A percentile compares a stretch with the other conserved stretches of the same genome.
Evolutionary conservation across 1,284 basidiomycete species (phyloP).

Genomic region (Farysia itapuensis): DNA sequence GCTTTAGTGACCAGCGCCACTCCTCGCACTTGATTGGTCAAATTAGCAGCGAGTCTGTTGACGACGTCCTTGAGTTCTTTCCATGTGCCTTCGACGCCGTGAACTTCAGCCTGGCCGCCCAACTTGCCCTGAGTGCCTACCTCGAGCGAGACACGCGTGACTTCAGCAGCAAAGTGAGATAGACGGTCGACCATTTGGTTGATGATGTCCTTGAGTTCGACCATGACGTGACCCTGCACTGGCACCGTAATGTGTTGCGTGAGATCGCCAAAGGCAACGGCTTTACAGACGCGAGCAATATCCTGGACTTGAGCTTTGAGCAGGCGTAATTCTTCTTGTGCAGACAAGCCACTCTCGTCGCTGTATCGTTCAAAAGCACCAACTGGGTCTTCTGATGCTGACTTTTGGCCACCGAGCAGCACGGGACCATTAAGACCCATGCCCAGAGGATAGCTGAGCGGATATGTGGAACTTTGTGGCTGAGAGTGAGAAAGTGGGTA

Average conservation of each 20-base stretch:
- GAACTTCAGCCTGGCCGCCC: conserved; percentile 59
- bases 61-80: conserved; percentile 60
- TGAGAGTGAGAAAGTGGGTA: conserved; percentile 55
- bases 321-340: conserved; percentile 76
- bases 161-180: conserved; percentile 88
- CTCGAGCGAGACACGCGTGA: conserved; percentile 88
- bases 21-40: conserved; percentile 90
- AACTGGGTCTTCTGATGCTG: conserved; percentile 45
- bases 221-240: conserved; percentile 94
- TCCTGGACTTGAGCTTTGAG: conserved; percentile 88
- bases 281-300: conserved; percentile 88
- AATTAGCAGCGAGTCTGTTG: conserved; percentile 60
- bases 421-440: conserved; percentile 55
- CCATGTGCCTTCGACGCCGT: conserved; percentile 60
- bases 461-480: conserved; percentile 50
- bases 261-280: conserved; percentile 89
- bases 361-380: conserved; percentile 56
- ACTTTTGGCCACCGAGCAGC: conserved; percentile 36
- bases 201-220: conserved; percentile 95
- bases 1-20: conserved; percentile 98
- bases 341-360: conserved; percentile 61
- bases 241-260: conserved; percentile 94
- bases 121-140: conserved; percentile 64
- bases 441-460: conserved; percentile 57
- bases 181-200: conserved; percentile 88